These are phyloP conservation scores for Cystobasidium pallidum DNA, from an alignment of 1,284 basidiomycete genomes.

Conservation along the genomic window DNA sequence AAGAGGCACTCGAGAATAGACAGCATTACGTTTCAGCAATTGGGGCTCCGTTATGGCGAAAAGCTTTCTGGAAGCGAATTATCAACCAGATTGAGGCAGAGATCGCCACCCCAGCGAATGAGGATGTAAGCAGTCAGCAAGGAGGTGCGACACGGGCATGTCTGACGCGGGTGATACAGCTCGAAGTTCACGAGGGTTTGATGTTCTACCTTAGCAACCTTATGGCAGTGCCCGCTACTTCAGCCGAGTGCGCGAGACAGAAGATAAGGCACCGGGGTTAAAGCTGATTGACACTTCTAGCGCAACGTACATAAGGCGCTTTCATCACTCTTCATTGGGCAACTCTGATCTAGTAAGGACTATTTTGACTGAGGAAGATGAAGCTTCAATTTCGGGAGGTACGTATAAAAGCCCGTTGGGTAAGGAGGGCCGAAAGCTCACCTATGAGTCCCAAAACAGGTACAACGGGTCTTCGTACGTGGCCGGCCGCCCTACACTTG, in stretches of 20 bases:
- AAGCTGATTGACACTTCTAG: neutral
- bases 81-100: slow-evolving; percentile 7
- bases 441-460: slow-evolving; percentile 4
- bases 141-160: too few relatives aligned
- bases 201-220: slow-evolving; percentile 14
- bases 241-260: neutral
- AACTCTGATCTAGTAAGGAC: neutral
- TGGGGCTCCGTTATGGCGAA: slow-evolving; percentile 13
- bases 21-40: neutral
- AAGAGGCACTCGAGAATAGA: neutral
- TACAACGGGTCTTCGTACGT: slow-evolving; percentile 35
- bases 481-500: slow-evolving; percentile 25
- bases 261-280: neutral
- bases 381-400: slow-evolving; percentile 31
- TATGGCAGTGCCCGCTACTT: neutral
- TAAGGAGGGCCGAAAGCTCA: neutral
- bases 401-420: neutral
- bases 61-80: slow-evolving; percentile 37
- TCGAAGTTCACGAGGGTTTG: slow-evolving; percentile 28
- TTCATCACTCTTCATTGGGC: neutral
- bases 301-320: slow-evolving; percentile 23
- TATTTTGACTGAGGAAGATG: slow-evolving; percentile 18
- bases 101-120: slow-evolving; percentile 6
- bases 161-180: neutral
- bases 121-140: neutral